Conservation (phyloP, 306 rosid genomes). For the Sechiopsis laciniata region DNA sequence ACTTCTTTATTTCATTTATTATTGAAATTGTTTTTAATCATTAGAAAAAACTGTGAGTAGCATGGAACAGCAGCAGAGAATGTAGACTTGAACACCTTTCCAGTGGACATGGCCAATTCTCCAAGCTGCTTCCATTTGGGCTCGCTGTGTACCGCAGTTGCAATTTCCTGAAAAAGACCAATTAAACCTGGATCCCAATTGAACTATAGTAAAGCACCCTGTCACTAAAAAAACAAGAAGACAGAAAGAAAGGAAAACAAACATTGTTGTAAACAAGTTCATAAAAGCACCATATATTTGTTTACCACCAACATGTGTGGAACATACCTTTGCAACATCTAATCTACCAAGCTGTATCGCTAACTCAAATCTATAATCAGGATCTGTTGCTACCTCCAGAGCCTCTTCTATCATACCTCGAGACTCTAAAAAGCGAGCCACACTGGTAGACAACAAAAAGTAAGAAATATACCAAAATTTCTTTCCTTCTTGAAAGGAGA, state of each 20-base stretch:
- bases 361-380: slow-evolving; percentile 87
- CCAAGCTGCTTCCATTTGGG: slow-evolving; percentile 98
- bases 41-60: not conserved
- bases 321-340: slow-evolving; percentile 86
- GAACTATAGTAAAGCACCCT: not conserved
- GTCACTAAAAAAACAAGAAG: slow-evolving; percentile 5
- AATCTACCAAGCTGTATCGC: slow-evolving; percentile 90
- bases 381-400: slow-evolving; percentile 89
- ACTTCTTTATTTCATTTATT: no score
- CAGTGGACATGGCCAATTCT: slow-evolving; percentile 81
- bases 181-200: not conserved
- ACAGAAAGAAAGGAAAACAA: not conserved
- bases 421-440: slow-evolving; percentile 94
- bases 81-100: slow-evolving; percentile 49
- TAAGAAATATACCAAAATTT: not conserved
- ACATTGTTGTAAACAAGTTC: not conserved
- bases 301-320: slow-evolving; percentile 10
- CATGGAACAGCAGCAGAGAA: not conserved
- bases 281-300: not conserved
- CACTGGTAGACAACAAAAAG: slow-evolving; percentile 41
- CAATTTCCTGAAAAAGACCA: slow-evolving; percentile 59
- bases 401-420: slow-evolving; percentile 96
- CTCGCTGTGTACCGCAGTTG: slow-evolving; percentile 63
- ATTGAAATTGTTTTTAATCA: no score
- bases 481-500: not conserved